Evolutionary conservation across 345 rosid species (phyloP).

Genomic region (Arabidopsis arenosa): DNA sequence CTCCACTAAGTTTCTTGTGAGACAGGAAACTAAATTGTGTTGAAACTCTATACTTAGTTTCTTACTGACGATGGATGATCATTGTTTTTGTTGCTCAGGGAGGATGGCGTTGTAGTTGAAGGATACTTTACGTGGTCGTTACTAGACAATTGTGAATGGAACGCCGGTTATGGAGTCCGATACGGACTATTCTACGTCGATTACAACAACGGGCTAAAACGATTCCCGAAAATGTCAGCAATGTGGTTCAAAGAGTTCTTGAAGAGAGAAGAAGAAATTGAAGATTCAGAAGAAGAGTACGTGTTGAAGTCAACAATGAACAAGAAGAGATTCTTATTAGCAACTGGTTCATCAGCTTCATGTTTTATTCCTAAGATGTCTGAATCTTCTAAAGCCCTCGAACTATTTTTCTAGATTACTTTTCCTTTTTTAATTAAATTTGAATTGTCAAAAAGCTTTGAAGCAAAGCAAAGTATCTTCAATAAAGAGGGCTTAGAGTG

Average conservation of each 20-base stretch:
- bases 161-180: conserved; percentile 54
- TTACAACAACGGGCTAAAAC: conserved; percentile 55
- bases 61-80: conserved; percentile 15
- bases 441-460: conserved; percentile 15
- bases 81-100: conserved; percentile 27
- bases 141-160: conserved; percentile 73
- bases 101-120: conserved; percentile 59
- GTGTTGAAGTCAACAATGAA: conserved; percentile 33
- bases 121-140: conserved; percentile 70
- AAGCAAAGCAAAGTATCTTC: conserved; percentile 27
- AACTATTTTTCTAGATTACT: conserved; percentile 33
- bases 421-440: not conserved
- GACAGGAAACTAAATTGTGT: not conserved
- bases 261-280: conserved; percentile 45
- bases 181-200: conserved; percentile 63
- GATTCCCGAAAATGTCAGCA: conserved; percentile 67
- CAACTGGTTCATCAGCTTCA: conserved; percentile 41
- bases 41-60: not conserved
- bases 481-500: conserved; percentile 26
- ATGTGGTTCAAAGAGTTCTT: conserved; percentile 68
- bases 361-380: conserved; percentile 45
- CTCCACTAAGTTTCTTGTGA: not conserved
- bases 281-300: conserved; percentile 37
- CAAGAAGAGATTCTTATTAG: conserved; percentile 41
- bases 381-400: conserved; percentile 46